These are phyloP conservation scores for Aspergillus brasiliensis DNA, from an alignment of 2,329 filamentous ascomycete genomes.

Conservation along the genomic window DNA sequence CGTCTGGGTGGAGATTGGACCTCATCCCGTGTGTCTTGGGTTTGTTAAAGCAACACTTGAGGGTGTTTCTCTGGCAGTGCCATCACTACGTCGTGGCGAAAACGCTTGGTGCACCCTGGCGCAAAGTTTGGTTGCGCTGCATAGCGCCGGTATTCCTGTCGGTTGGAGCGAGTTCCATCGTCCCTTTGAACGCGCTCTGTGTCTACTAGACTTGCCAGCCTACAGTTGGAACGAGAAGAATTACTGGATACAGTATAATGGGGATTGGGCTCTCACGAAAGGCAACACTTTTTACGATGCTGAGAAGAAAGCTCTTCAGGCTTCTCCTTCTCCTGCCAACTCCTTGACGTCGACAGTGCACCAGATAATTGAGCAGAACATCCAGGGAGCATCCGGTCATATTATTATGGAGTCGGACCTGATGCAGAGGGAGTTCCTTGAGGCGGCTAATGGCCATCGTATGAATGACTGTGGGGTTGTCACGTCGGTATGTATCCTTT, in stretches of 20 bases:
- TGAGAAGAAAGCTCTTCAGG: too few relatives aligned
- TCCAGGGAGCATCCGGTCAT: slow-evolving; percentile 28
- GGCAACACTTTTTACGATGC: slow-evolving; percentile 45
- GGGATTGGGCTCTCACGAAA: slow-evolving; percentile 73
- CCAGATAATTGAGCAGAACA: slow-evolving; percentile 34
- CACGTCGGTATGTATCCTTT: slow-evolving; percentile 45
- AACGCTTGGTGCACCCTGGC: slow-evolving; percentile 66
- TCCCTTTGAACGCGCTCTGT: slow-evolving; percentile 59
- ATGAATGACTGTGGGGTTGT: slow-evolving; percentile 49
- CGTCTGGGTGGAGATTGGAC: slow-evolving; percentile 73
- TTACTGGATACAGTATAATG: slow-evolving; percentile 71
- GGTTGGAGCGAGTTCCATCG: slow-evolving; percentile 72
- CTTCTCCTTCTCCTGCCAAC: too few relatives aligned
- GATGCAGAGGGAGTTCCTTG: slow-evolving; percentile 41
- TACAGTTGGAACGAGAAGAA: slow-evolving; percentile 72
- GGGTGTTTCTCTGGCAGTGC: slow-evolving; percentile 52
- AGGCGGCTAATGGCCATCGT: slow-evolving; percentile 46
- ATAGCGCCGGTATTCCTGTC: slow-evolving; percentile 63
- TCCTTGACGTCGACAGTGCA: too few relatives aligned
- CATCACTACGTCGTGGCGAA: slow-evolving; percentile 65
- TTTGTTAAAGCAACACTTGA: slow-evolving; percentile 69
- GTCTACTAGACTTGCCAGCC: slow-evolving; percentile 63
- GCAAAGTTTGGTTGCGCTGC: slow-evolving; percentile 59
- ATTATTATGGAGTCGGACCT: slow-evolving; percentile 47
- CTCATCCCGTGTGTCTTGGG: slow-evolving; percentile 68